Percentiles rank a stretch among this genome's conserved stretches.
phyloP scores from a whole-genome alignment of 768 basidiomycete species.

The Scleroderma citrinum region DNA sequence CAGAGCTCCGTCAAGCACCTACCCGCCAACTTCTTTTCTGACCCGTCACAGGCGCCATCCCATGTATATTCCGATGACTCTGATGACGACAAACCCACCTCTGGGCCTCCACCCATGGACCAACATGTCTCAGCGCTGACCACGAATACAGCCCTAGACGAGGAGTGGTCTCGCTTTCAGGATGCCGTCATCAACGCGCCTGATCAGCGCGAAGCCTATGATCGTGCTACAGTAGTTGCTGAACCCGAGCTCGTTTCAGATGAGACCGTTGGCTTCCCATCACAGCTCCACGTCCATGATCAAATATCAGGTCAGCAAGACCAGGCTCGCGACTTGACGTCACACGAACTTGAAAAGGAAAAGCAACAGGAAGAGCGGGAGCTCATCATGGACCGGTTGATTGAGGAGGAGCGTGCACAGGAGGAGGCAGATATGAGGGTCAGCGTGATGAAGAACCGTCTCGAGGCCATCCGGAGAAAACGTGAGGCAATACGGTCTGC shows the following conservation, averaged over 20 bases:
- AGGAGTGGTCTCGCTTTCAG: conserved; percentile 73
- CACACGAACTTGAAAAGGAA: conserved; percentile 36
- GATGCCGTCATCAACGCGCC: conserved; percentile 48
- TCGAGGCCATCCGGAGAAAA: conserved; percentile 52
- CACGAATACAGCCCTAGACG: conserved; percentile 42
- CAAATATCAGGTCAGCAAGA: conserved; percentile 16
- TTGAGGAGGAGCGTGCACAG: conserved; percentile 83
- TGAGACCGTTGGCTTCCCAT: conserved; percentile 44
- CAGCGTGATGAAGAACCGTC: conserved; percentile 50
- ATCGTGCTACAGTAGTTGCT: conserved; percentile 63
- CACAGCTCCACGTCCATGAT: conserved; percentile 16
- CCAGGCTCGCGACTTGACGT: conserved; percentile 4
- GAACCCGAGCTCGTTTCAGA: conserved; percentile 56
- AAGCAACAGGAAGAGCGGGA: conserved; percentile 68
- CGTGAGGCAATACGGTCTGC: conserved; percentile 31
- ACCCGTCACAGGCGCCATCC: conserved; percentile 48
- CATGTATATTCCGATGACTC: conserved; percentile 39
- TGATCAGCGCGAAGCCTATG: conserved; percentile 45
- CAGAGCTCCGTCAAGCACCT: conserved; percentile 27
- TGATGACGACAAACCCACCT: conserved; percentile 23
- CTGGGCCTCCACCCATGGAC: neutral
- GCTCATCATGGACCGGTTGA: conserved; percentile 76
- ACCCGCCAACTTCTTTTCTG: conserved; percentile 78
- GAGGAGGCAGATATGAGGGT: conserved; percentile 85
- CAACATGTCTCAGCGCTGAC: neutral